Evolutionary conservation across 2,329 filamentous ascomycete species (phyloP), one percentile per base, ranked within the genome.

Genomic region (Dactylellina leptospora): DNA sequence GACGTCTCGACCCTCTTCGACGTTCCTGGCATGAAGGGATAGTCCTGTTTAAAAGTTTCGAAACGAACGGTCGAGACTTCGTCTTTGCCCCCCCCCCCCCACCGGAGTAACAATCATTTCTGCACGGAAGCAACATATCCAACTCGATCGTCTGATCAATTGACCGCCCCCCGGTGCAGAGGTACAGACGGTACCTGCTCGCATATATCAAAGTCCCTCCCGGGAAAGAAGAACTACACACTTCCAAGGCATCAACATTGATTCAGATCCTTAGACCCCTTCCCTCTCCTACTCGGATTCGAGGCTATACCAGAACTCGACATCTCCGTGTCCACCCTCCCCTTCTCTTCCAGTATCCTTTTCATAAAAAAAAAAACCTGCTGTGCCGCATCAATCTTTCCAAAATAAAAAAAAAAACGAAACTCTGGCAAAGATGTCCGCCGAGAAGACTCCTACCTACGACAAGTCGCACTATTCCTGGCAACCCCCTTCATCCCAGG

Each of bases 391-490:
- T 53, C 11, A 28, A 25, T 28, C 13, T 51, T 42, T 20, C 20
- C n/a, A 18, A 56, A 11, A 9, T 33, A 47, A 18, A 33, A 4
- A 40, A 25, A 55, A 40, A 28, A 33, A 33, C 22, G 8, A 11
- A 59, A 59, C n/a, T 10, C 13, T 16, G 13, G 18, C 6, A 25
- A 60, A 13, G 13, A 70, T 70, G 64, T 62, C 64, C 53, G 20
- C 33, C 62, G 54, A 59, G 53, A 25, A 44, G 38, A 58, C 64
- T 13, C 62, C 64, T 42, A 70, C 48, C 22, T 70, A 70, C 45
- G 72, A 72, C 62, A 75, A 73, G 55, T 55, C 40, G 20, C 68
- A 75, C 47, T 75, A 75, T 47, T 72, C 75, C 60, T 75, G 73
- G 74, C 42, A 63, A 23, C 28, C 74, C 27, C 73, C 74, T 38